Evolutionary conservation across 371 early-diverging fungal species (phyloP).

Genomic region (Coemansia sp.): DNA sequence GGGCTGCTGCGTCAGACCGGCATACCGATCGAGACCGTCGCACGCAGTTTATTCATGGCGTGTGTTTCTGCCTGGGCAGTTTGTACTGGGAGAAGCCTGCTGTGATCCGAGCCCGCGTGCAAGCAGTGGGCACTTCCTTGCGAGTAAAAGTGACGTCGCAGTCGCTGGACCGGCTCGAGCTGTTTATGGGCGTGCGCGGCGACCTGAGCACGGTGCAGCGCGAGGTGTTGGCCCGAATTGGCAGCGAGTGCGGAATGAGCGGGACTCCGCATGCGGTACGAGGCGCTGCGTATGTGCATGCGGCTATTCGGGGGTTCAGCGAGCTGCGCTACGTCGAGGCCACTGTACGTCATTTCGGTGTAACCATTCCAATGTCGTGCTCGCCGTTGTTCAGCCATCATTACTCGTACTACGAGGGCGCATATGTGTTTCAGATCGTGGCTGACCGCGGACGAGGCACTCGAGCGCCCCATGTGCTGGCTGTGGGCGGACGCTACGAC

Average conservation of each 20-base stretch:
- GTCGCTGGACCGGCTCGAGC: constrained; percentile 37
- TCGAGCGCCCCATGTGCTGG: constrained; percentile 60
- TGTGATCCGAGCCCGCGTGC: constrained; percentile 38
- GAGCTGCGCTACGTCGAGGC: constrained; percentile 50
- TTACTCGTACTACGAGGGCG: constrained; percentile 50
- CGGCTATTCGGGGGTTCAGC: constrained; percentile 37
- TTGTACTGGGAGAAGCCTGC: constrained; percentile 33
- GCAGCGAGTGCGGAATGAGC: constrained; percentile 45
- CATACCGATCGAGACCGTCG: constrained; percentile 17
- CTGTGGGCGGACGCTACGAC: constrained; percentile 72
- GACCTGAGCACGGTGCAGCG: constrained; percentile 36
- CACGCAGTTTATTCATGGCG: constrained; percentile 49
- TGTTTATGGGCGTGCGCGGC: constrained; percentile 39
- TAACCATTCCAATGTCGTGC: constrained; percentile 26
- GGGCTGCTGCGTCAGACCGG: constrained; percentile 19
- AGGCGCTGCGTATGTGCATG: constrained; percentile 36
- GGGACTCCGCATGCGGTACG: constrained; percentile 28
- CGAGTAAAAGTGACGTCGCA: constrained; percentile 27
- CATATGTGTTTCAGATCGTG: constrained; percentile 51
- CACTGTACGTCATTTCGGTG: constrained; percentile 29
- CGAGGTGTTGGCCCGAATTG: constrained; percentile 41
- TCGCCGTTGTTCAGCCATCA: constrained; percentile 51
- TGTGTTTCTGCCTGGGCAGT: constrained; percentile 26
- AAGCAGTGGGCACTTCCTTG: constrained; percentile 33
- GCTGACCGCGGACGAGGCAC: constrained; percentile 17